Percentiles rank a stretch among this genome's conserved stretches.
Conservation (phyloP, 1,284 basidiomycete genomes). For the Sanghuangporus weigelae region DNA sequence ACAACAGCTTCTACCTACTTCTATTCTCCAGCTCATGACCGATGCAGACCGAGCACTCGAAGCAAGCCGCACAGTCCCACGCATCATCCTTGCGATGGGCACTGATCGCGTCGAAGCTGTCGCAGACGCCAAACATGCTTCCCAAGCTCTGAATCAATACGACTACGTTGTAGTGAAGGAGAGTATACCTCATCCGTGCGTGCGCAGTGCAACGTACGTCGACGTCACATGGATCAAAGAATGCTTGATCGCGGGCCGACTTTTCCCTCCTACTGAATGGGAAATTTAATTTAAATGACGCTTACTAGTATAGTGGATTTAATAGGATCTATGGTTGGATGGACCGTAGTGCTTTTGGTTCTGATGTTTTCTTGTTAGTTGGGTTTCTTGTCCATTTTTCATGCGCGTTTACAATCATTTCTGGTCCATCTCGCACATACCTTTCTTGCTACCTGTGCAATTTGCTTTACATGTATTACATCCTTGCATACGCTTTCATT, state of each 20-base stretch:
- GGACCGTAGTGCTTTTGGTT: neutral
- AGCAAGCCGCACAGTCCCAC: constrained; percentile 31
- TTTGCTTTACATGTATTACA: neutral
- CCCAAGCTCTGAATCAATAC: constrained; percentile 32
- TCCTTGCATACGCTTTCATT: neutral
- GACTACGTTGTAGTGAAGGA: constrained; percentile 69
- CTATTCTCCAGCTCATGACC: neutral
- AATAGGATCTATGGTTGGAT: neutral
- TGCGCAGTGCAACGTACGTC: constrained; percentile 33
- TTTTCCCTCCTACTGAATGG: constrained; percentile 29
- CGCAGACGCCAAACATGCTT: constrained; percentile 32
- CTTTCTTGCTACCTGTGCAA: neutral
- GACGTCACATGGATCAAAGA: constrained; percentile 77
- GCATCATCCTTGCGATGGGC: constrained; percentile 71
- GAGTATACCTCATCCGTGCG: constrained; percentile 24
- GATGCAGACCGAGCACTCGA: constrained; percentile 5
- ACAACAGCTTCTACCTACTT: neutral
- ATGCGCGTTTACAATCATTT: neutral
- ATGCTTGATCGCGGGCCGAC: constrained; percentile 59
- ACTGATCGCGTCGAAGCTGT: constrained; percentile 61
- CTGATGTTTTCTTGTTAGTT: neutral
- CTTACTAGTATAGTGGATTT: too few species aligned
- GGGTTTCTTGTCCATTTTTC: neutral
- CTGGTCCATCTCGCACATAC: neutral
- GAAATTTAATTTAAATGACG: neutral